Conservation (phyloP, 164 flowering plant species). For the Berberis vulgaris region DNA sequence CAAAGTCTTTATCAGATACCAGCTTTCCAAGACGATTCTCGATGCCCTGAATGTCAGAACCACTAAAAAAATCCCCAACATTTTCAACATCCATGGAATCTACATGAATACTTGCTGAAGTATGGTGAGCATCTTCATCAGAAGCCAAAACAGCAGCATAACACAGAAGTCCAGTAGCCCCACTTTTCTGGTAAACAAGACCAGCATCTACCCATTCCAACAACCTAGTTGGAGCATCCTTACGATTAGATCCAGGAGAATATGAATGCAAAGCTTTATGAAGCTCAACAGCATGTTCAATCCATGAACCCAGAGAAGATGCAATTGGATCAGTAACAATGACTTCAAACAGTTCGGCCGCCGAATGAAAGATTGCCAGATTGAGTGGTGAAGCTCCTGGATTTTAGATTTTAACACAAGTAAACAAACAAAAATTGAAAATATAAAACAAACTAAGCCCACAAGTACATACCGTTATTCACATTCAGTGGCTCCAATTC, state of each 20-base stretch:
- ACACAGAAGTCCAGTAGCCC: conserved; percentile 79
- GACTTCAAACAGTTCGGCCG: conserved; percentile 89
- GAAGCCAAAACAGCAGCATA: conserved; percentile 94
- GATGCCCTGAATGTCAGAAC: conserved; percentile 61
- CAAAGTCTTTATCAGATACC: conserved; percentile 70
- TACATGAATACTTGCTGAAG: conserved; percentile 55
- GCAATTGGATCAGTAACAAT: conserved; percentile 84
- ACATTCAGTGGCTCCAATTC: conserved; percentile 45
- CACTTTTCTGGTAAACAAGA: conserved; percentile 82
- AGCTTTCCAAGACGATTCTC: conserved; percentile 79
- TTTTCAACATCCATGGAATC: conserved; percentile 84
- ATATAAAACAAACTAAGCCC: background rate
- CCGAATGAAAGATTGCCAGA: conserved; percentile 87
- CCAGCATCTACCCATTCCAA: conserved; percentile 98
- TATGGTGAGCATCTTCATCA: conserved; percentile 89
- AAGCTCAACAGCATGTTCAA: conserved; percentile 79
- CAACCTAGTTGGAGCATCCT: conserved; percentile 92
- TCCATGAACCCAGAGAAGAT: conserved; percentile 78
- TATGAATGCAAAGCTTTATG: conserved; percentile 81
- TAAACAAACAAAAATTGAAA: background rate
- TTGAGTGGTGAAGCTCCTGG: conserved; percentile 70
- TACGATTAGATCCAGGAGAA: conserved; percentile 84
- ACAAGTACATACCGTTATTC: conserved; percentile 34
- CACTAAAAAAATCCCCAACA: conserved; percentile 58
- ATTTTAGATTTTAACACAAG: conserved; percentile 8